Evolutionary conservation across 164 flowering plant genomes (phyloP), one percentile per base, ranked within the genome.

Genomic region (Warburgia ugandensis): DNA sequence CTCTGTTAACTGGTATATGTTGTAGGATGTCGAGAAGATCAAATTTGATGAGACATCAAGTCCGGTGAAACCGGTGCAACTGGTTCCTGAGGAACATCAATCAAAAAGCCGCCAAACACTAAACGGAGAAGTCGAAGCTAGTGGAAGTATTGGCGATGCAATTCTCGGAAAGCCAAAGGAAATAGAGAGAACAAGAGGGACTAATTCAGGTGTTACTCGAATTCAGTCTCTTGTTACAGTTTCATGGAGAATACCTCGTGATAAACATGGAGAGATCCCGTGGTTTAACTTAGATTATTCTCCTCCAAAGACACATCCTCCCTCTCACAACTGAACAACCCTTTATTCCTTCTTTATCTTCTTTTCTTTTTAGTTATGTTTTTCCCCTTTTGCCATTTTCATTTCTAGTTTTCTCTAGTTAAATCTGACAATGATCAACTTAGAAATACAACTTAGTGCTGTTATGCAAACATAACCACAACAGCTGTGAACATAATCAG

Each of bases 261-360:
- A 64, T 46, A 62, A 61, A 37, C 45, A 50, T 25, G 44, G 44
- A 26, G 62, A 63, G n/a, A n/a, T 52, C 41, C 61, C 64, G 2
- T 61, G 58, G 32, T 63, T 59, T 56, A 67, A 73, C 59, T 49
- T 66, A 39, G 90, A 82, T 46, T 82, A 82, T 59, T 43, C 71
- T 23, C 81, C 78, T 27, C 85, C 90, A 16, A 72, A 68, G 65
- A 77, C 77, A 17, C 83, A 82, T 47, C 90, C 90, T 60, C 85
- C 90, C 41, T 62, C 70, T 50, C 81, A 82, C 68, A 79, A 82
- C 72, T 82, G 66, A 75, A 13, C 48, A n/a, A n/a, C n/a, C n/a
- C n/a, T n/a, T 35, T 30, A 27, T 26, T 29, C 25, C n/a, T 17
- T 25, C 3, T 32, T 21, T 28, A 17, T 32, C 25, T 14, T 17